Conservation (phyloP, 305 asterid genomes). For the Fraxinus floribunda region DNA sequence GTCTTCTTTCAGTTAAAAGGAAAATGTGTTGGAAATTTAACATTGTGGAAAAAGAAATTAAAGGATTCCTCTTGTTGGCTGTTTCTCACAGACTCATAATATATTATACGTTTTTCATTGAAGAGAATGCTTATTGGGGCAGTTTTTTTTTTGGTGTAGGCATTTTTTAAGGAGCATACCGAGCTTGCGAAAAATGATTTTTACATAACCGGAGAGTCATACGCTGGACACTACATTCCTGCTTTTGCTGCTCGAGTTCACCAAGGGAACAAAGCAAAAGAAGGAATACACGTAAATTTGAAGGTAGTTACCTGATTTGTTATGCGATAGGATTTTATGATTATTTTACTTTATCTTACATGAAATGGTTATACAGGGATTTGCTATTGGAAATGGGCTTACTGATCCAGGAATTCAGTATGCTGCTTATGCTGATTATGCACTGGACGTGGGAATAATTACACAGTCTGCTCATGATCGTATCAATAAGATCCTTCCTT, state of each 20-base stretch:
- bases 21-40: neutral
- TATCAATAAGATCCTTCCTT: slow-evolving; percentile 78
- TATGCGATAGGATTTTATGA: neutral
- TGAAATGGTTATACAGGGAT: neutral
- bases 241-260: slow-evolving; percentile 2
- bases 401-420: slow-evolving; percentile 95
- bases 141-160: neutral
- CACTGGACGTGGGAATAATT: slow-evolving; percentile 80
- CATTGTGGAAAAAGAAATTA: neutral
- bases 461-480: slow-evolving; percentile 63
- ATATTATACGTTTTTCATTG: neutral
- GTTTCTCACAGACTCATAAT: neutral
- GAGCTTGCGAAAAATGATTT: neutral
- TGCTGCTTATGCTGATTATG: slow-evolving; percentile 91
- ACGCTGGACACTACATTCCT: neutral
- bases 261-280: neutral
- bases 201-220: neutral
- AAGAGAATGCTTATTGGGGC: slow-evolving; percentile 2
- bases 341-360: neutral
- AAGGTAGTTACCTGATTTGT: neutral
- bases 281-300: neutral
- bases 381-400: slow-evolving; percentile 92
- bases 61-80: neutral
- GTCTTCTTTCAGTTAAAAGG: neutral
- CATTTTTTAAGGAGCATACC: neutral